Evolutionary conservation across 768 basidiomycete genomes (phyloP).

Genomic region (Cyclocybe aegerita): DNA sequence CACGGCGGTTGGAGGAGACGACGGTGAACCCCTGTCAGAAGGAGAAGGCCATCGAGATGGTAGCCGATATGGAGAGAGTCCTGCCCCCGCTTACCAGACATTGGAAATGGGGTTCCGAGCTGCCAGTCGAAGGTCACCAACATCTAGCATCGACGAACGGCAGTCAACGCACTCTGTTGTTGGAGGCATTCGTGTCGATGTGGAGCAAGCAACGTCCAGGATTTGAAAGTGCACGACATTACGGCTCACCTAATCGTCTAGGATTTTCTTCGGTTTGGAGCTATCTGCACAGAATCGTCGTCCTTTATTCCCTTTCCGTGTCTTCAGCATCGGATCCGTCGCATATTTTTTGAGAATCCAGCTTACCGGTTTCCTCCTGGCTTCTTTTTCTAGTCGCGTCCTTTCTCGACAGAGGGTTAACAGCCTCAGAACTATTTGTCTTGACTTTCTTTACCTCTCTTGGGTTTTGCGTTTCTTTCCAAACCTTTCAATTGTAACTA

Average conservation of each 20-base stretch:
- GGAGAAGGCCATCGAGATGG: slow-evolving; percentile 37
- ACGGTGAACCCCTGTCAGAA: slow-evolving; percentile 50
- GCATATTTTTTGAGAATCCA: not conserved
- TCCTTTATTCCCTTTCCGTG: not conserved
- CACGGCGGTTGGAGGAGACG: slow-evolving; percentile 51
- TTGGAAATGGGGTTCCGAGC: slow-evolving; percentile 48
- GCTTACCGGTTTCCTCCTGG: not conserved
- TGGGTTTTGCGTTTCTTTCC: not conserved
- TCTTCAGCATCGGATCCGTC: not conserved
- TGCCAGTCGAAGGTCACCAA: slow-evolving; percentile 15
- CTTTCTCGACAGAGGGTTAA: no score
- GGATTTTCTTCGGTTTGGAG: not conserved
- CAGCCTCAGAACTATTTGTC: not conserved
- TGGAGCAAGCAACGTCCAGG: slow-evolving; percentile 58
- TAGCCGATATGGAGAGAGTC: slow-evolving; percentile 37
- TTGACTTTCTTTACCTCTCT: not conserved
- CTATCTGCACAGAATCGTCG: no score
- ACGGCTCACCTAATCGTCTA: not conserved
- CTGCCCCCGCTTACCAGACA: slow-evolving; percentile 54
- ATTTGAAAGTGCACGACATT: slow-evolving; percentile 25
- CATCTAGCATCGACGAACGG: slow-evolving; percentile 17
- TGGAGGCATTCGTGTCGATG: slow-evolving; percentile 56
- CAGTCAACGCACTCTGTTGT: slow-evolving; percentile 22
- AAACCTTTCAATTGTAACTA: slow-evolving; percentile 2
- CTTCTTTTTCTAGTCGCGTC: not conserved